Conservation (phyloP, 169 alveolate genomes). For the Besnoitia besnoiti region DNA sequence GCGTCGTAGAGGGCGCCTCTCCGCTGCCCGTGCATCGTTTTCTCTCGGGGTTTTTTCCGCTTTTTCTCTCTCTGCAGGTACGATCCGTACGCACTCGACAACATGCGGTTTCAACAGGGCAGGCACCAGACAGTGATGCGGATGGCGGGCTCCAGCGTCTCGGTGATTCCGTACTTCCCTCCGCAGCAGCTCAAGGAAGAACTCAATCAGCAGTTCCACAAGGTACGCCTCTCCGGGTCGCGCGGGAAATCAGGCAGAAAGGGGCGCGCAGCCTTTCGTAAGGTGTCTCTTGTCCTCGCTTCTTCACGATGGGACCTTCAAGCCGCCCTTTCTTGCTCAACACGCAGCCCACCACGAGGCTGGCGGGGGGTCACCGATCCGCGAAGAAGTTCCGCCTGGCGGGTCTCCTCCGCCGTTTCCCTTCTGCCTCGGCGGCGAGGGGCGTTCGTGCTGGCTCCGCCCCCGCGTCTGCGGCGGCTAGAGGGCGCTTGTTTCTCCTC, state of each 20-base stretch:
- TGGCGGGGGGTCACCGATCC: no score
- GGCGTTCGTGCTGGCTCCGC: no score
- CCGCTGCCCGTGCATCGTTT: not conserved
- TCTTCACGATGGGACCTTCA: no score
- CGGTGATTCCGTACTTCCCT: slow-evolving; percentile 49
- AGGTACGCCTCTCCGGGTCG: not conserved
- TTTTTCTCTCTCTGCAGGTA: slow-evolving; percentile 13
- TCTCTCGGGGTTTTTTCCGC: not conserved
- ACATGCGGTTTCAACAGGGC: slow-evolving; percentile 59
- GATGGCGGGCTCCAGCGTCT: slow-evolving; percentile 18
- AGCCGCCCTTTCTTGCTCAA: no score
- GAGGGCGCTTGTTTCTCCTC: not conserved
- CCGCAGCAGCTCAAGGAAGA: slow-evolving; percentile 58
- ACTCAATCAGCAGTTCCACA: slow-evolving; percentile 42
- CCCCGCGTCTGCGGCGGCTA: not conserved
- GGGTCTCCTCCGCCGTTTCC: no score
- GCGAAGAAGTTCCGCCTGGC: no score
- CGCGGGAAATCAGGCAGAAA: no score
- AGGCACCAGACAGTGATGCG: slow-evolving; percentile 57
- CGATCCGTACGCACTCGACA: slow-evolving; percentile 47
- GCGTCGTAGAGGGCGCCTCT: not conserved
- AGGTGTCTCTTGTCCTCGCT: no score
- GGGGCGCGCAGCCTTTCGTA: no score
- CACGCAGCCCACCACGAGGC: no score
- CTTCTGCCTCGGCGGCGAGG: no score